Conservation (phyloP, 108 stramenopile genomes). For the Epipyxis sp. region DNA sequence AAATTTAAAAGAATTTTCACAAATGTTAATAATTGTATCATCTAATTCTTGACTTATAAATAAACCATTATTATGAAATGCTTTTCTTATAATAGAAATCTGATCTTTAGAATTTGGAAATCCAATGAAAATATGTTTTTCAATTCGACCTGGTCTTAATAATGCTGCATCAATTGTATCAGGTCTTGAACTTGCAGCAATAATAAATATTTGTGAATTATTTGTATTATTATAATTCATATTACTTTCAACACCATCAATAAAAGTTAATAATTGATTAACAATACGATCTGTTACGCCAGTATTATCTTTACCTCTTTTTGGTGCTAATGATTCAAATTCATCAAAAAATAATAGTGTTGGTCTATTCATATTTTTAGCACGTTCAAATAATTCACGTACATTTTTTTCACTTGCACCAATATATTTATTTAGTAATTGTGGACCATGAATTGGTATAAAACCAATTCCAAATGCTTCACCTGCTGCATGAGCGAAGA, state of each 20-base stretch:
- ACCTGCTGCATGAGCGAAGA: conserved; percentile 79
- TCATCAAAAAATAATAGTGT: conserved; percentile 87
- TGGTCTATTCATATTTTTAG: conserved; percentile 43
- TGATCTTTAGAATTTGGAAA: conserved; percentile 66
- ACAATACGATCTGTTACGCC: conserved; percentile 97
- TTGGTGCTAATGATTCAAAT: conserved; percentile 85
- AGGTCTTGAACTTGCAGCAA: conserved; percentile 86
- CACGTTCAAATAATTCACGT: conserved; percentile 79
- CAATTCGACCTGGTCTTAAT: conserved; percentile 85
- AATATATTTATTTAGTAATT: conserved; percentile 94
- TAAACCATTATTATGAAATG: conserved; percentile 52
- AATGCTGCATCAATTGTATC: conserved; percentile 91
- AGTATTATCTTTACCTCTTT: conserved; percentile 85
- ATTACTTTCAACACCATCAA: conserved; percentile 85
- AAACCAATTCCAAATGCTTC: conserved; percentile 72
- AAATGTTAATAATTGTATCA: neutral
- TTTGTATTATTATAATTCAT: neutral
- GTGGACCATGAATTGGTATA: conserved; percentile 83
- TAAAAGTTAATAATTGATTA: conserved; percentile 91
- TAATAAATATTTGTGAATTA: conserved; percentile 37
- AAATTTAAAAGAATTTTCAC: neutral
- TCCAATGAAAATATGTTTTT: conserved; percentile 80
- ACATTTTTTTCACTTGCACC: conserved; percentile 95
- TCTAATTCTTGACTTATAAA: conserved; percentile 56
- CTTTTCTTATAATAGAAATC: conserved; percentile 64